phyloP scores from a whole-genome alignment of 2,329 filamentous ascomycete genomes.

The Bipolaris victoriae region DNA sequence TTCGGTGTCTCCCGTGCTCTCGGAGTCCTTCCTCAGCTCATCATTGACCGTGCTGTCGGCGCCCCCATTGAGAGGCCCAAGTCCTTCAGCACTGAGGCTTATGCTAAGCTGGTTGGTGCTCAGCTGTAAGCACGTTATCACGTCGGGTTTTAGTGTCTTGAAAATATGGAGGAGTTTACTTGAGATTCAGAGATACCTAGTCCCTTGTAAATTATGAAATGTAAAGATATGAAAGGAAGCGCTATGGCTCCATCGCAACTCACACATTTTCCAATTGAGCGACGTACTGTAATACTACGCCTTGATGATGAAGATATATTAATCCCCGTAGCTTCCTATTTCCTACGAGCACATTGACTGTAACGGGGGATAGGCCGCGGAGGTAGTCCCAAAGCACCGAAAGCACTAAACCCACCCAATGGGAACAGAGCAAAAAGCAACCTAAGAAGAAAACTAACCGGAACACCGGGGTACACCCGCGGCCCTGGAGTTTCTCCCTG shows the following conservation, averaged over 20 bases:
- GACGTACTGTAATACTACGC: conserved; percentile 36
- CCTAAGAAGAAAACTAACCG: conserved; percentile 15
- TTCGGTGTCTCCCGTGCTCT: conserved; percentile 98
- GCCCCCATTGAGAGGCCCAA: conserved; percentile 98
- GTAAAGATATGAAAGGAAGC: conserved; percentile 40
- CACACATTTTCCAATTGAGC: conserved; percentile 28
- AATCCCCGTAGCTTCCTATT: not conserved
- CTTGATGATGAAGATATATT: conserved; percentile 27
- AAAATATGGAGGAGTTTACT: conserved; percentile 26
- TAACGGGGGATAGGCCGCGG: conserved; percentile 7
- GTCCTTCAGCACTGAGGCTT: conserved; percentile 97
- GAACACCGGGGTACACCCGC: conserved; percentile 3
- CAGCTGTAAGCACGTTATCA: conserved; percentile 71
- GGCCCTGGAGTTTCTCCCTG: conserved; percentile 15
- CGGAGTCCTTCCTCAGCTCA: conserved; percentile 98
- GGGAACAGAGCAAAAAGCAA: conserved; percentile 9
- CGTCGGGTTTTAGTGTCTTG: conserved; percentile 13
- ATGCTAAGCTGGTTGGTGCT: conserved; percentile 88
- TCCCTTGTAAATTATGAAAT: conserved; percentile 46
- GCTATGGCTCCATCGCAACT: conserved; percentile 40
- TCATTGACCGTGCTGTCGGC: conserved; percentile 97
- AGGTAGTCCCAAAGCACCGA: not conserved
- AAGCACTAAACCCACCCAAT: conserved; percentile 1
- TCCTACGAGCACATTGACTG: not conserved
- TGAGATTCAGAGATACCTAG: conserved; percentile 38